Conservation (phyloP, 768 basidiomycete species). For the Paxillus ammoniavirescens region DNA sequence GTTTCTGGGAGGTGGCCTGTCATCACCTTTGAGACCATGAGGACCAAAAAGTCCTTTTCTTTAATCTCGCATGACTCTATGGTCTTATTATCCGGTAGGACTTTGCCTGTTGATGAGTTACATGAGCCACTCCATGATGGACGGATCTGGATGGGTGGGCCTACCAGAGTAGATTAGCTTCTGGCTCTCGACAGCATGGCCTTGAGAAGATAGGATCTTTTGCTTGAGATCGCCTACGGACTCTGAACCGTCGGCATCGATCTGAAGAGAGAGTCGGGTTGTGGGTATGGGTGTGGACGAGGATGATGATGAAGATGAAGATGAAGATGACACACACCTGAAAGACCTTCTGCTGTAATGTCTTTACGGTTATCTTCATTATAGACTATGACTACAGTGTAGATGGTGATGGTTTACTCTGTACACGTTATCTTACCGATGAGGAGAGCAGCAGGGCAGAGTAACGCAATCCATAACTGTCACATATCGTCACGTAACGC, state of each 20-base stretch:
- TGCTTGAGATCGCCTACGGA: constrained; percentile 78
- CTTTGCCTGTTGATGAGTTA: constrained; percentile 64
- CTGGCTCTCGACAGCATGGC: constrained; percentile 70
- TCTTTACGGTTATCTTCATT: constrained; percentile 96
- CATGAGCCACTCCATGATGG: constrained; percentile 5
- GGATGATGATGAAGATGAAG: neutral
- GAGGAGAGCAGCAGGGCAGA: constrained; percentile 14
- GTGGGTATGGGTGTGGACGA: neutral
- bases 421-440: constrained; percentile 14
- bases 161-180: constrained; percentile 95
- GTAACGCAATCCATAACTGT: constrained; percentile 22
- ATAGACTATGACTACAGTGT: constrained; percentile 22
- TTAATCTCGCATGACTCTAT: constrained; percentile 89
- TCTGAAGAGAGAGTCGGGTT: constrained; percentile 34
- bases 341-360: constrained; percentile 91
- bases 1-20: constrained; percentile 9
- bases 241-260: constrained; percentile 75
- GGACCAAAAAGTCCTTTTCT: constrained; percentile 98
- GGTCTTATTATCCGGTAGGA: constrained; percentile 84
- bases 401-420: neutral
- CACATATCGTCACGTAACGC: constrained; percentile 20
- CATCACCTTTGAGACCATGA: constrained; percentile 94
- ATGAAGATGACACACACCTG: constrained; percentile 43
- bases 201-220: constrained; percentile 77
- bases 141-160: constrained; percentile 15